Percentiles rank a stretch among this genome's conserved stretches.
phyloP scores from a whole-genome alignment of 202 grass and related monocot genomes.

The Bolboschoenoplectus hybrid region DNA sequence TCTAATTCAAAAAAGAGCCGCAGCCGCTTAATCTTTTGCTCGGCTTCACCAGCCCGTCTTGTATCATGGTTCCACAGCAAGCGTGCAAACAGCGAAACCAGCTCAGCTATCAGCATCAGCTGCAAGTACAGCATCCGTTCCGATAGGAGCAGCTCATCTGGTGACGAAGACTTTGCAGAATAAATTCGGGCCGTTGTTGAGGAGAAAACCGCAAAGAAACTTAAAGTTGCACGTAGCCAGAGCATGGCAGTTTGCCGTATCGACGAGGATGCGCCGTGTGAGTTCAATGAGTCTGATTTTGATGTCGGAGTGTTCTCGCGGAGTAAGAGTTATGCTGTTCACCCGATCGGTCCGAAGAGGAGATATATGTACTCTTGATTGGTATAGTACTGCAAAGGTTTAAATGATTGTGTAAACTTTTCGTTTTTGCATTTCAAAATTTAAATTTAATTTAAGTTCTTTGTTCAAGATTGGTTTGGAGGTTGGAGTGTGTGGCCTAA shows the following conservation, averaged over 20 bases:
- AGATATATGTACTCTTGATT: neutral
- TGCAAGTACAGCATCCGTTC: constrained; percentile 18
- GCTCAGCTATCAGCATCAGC: constrained; percentile 42
- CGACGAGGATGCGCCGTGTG: constrained; percentile 60
- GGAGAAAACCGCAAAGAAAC: constrained; percentile 14
- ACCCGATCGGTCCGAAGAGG: neutral
- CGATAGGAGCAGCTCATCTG: constrained; percentile 32
- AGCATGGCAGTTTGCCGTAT: constrained; percentile 61
- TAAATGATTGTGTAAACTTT: neutral
- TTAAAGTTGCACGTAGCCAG: constrained; percentile 40
- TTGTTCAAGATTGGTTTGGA: neutral
- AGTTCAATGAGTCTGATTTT: constrained; percentile 44
- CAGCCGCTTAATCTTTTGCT: neutral
- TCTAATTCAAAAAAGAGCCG: neutral
- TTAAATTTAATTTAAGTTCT: neutral
- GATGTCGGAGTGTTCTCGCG: constrained; percentile 40
- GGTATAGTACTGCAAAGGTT: neutral
- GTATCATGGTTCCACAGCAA: constrained; percentile 50
- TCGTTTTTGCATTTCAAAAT: neutral
- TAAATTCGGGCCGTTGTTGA: constrained; percentile 55
- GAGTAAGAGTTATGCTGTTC: constrained; percentile 49
- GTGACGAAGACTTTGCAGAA: constrained; percentile 61
- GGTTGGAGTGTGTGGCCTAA: neutral
- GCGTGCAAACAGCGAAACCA: constrained; percentile 53
- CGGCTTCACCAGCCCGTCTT: constrained; percentile 36